Conservation (phyloP, 495 filamentous ascomycete species). For the Trichoderma orchidacearum region DNA sequence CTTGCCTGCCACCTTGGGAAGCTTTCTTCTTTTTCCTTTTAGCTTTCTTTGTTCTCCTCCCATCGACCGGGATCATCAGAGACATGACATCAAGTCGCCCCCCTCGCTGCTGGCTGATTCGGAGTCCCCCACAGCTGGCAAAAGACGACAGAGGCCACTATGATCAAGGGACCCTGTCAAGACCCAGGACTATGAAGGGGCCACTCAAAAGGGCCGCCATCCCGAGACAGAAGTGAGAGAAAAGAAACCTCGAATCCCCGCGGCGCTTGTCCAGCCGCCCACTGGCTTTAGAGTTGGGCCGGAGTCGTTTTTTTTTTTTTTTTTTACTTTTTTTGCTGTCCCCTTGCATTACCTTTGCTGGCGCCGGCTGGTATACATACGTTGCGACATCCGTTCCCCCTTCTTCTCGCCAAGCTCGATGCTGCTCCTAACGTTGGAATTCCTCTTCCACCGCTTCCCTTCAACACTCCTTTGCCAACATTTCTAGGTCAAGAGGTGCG, state of each 20-base stretch:
- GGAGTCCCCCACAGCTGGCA: background rate
- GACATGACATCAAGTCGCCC: background rate
- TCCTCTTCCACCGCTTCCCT: background rate
- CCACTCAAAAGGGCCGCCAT: conserved; percentile 7
- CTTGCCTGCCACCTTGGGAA: background rate
- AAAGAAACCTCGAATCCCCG: background rate
- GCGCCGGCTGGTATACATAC: too few species aligned
- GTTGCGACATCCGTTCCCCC: too few species aligned
- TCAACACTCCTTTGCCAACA: background rate
- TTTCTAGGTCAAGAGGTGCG: too few species aligned
- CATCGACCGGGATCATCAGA: background rate
- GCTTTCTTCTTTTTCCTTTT: background rate
- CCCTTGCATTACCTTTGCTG: too few species aligned
- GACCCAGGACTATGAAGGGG: conserved; percentile 18
- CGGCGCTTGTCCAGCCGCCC: background rate
- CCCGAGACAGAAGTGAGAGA: background rate
- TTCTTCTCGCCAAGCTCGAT: too few species aligned
- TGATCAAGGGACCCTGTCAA: conserved; percentile 3
- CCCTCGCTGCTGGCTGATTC: too few species aligned
- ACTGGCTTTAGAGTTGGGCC: conserved; percentile 8
- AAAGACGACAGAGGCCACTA: background rate
- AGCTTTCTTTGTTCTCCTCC: background rate
- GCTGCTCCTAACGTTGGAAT: too few species aligned
- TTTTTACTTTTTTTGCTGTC: background rate
- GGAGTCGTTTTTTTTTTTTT: conserved; percentile 4